Evolutionary conservation across 1,139 yeast genomes (phyloP).

Genomic region (Kurtzmaniella quercitrusa): DNA sequence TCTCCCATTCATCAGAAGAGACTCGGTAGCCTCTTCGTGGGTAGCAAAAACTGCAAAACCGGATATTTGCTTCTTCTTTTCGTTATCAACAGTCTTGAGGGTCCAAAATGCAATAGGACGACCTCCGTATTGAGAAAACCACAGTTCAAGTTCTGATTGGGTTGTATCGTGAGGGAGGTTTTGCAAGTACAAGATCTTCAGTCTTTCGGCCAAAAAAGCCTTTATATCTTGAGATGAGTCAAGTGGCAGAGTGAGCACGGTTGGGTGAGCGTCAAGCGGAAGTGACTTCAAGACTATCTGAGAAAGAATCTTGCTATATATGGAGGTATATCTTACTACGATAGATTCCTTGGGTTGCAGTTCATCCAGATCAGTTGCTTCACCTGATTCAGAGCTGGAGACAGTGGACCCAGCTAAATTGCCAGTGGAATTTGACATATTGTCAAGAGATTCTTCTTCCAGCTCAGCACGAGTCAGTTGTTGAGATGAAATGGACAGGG

Average conservation of each 20-base stretch:
- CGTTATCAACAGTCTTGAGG: slow-evolving; percentile 40
- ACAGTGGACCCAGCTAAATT: slow-evolving; percentile 4
- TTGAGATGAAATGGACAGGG: background rate
- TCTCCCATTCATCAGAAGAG: slow-evolving; percentile 76
- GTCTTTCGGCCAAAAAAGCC: slow-evolving; percentile 66
- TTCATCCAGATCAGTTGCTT: background rate
- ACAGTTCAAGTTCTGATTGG: slow-evolving; percentile 83
- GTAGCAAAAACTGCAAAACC: slow-evolving; percentile 85
- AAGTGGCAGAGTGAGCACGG: slow-evolving; percentile 66
- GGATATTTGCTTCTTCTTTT: slow-evolving; percentile 34
- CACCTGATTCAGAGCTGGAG: slow-evolving; percentile 2
- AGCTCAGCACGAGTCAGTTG: background rate
- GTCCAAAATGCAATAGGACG: slow-evolving; percentile 91
- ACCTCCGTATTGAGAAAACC: slow-evolving; percentile 87
- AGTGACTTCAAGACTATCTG: slow-evolving; percentile 53
- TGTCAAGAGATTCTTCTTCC: background rate
- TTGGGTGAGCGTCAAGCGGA: slow-evolving; percentile 49
- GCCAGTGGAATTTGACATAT: background rate
- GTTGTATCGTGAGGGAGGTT: slow-evolving; percentile 84
- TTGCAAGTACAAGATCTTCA: slow-evolving; percentile 73
- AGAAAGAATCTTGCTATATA: slow-evolving; percentile 39
- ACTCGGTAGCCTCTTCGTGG: slow-evolving; percentile 83
- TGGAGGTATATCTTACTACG: slow-evolving; percentile 27
- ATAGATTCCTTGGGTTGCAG: slow-evolving; percentile 9
- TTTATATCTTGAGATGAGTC: slow-evolving; percentile 70